Evolutionary conservation across 345 rosid genomes (phyloP).

Genomic region (Mallotus nudiflorus): DNA sequence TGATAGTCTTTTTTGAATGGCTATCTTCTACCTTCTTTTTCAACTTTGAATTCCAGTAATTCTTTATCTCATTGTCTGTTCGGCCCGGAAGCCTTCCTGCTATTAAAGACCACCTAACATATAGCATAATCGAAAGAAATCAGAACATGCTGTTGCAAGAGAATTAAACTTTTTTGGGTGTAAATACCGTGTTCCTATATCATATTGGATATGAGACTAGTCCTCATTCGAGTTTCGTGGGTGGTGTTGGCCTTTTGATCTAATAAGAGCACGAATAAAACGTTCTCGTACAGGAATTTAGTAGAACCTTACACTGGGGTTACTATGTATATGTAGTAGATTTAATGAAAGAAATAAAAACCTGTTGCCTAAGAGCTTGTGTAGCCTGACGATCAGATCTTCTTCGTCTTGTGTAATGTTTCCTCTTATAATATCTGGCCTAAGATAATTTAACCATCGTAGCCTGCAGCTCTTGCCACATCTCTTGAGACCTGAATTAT

Average conservation of each 20-base stretch:
- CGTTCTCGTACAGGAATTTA: too few species aligned
- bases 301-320: too few species aligned
- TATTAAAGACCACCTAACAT: constrained; percentile 25
- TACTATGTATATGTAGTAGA: too few species aligned
- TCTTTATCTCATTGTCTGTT: constrained; percentile 43
- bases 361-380: constrained; percentile 24
- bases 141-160: too few species aligned
- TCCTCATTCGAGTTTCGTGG: too few species aligned
- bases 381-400: constrained; percentile 41
- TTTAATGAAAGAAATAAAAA: not conserved
- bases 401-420: constrained; percentile 42
- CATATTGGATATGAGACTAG: too few species aligned
- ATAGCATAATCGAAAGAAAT: not conserved
- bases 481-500: constrained; percentile 17
- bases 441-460: constrained; percentile 43
- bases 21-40: not conserved
- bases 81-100: constrained; percentile 48
- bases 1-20: not conserved
- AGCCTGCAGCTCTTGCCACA: constrained; percentile 50
- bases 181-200: too few species aligned
- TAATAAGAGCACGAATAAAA: too few species aligned
- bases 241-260: too few species aligned
- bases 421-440: constrained; percentile 48
- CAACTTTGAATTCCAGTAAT: constrained; percentile 31
- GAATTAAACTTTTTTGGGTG: too few species aligned